A percentile compares a stretch with the other conserved stretches of the same genome.
Evolutionary conservation across 441 rosid species (phyloP).

Genomic region (Gossypium gossypioides): DNA sequence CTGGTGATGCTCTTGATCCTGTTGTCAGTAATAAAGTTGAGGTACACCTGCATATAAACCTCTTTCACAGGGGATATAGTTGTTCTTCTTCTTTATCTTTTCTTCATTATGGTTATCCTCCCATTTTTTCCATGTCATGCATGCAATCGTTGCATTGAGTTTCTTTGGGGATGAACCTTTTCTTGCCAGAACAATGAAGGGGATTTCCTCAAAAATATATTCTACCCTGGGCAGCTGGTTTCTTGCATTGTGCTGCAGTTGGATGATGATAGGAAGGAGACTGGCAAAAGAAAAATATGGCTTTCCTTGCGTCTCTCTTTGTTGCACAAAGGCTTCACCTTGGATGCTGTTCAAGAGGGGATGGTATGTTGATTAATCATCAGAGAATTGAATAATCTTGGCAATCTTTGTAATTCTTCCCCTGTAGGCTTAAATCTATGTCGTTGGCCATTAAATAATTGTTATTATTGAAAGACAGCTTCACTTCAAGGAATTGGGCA

Average conservation of each 20-base stretch:
- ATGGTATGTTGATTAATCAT: constrained; percentile 53
- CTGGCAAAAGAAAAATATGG: constrained; percentile 71
- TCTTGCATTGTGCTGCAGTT: constrained; percentile 73
- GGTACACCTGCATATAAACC: constrained; percentile 29
- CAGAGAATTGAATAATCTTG: neutral
- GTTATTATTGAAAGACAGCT: neutral
- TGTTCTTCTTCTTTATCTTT: neutral
- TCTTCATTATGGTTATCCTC: neutral
- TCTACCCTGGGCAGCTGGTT: constrained; percentile 73
- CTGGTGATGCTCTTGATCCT: constrained; percentile 67
- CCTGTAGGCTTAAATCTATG: neutral
- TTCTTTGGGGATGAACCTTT: neutral
- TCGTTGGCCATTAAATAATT: neutral
- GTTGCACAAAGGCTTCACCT: constrained; percentile 63
- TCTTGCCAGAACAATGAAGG: constrained; percentile 44
- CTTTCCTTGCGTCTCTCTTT: constrained; percentile 82
- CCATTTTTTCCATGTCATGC: neutral
- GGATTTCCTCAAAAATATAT: constrained; percentile 42
- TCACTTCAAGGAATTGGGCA: neutral
- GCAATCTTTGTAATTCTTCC: constrained; percentile 8
- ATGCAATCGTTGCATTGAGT: neutral
- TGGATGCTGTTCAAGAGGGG: constrained; percentile 78
- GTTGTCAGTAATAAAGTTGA: constrained; percentile 40
- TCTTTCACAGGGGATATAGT: neutral
- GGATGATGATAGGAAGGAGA: constrained; percentile 82